A percentile compares a stretch with the other conserved stretches of the same genome.
These are phyloP conservation scores for Entomophthora muscae DNA, from an alignment of 371 early-diverging fungal species.

Conservation along the genomic window DNA sequence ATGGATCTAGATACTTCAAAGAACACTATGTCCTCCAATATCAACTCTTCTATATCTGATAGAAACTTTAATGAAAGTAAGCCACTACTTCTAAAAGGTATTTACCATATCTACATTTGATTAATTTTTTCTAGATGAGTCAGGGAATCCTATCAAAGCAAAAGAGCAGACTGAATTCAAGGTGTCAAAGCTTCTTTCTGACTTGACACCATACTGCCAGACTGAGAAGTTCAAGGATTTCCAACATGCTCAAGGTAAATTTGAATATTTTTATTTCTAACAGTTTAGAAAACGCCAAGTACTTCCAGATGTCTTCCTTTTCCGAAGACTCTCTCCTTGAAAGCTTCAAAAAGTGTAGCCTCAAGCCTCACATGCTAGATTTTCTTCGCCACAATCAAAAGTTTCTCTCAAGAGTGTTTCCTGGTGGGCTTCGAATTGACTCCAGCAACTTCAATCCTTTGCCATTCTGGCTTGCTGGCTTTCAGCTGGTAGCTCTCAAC, in stretches of 20 bases:
- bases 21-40: background rate
- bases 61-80: background rate
- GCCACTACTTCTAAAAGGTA: no score
- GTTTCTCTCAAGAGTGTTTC: constrained; percentile 51
- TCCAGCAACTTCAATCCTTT: constrained; percentile 64
- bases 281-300: constrained; percentile 14
- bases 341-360: constrained; percentile 14
- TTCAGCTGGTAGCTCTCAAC: constrained; percentile 73
- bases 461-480: constrained; percentile 50
- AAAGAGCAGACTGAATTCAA: constrained; percentile 20
- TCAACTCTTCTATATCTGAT: background rate
- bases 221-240: constrained; percentile 37
- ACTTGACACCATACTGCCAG: constrained; percentile 48
- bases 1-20: background rate
- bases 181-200: constrained; percentile 34
- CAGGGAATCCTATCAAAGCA: constrained; percentile 11
- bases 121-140: no score
- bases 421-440: constrained; percentile 43
- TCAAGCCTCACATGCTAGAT: constrained; percentile 10
- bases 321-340: constrained; percentile 24
- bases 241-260: constrained; percentile 9
- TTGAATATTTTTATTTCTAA: no score
- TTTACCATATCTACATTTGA: no score
- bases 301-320: constrained; percentile 44
- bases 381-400: constrained; percentile 26